A percentile compares a stretch with the other conserved stretches of the same genome.
Evolutionary conservation across 2,329 filamentous ascomycete species (phyloP).

Genomic region (Didymella lethalis): DNA sequence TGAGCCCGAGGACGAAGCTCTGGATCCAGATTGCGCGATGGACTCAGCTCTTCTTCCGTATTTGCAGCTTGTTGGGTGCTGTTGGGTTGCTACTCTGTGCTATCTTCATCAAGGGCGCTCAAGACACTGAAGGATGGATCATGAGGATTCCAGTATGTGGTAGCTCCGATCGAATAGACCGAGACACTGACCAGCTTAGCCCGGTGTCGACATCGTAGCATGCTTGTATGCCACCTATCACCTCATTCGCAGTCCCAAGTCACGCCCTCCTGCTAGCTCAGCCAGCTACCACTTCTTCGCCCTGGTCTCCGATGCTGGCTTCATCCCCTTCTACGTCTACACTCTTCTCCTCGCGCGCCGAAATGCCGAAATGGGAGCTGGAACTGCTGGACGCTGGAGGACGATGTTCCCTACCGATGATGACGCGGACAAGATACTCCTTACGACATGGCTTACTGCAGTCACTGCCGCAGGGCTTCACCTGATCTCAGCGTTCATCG

Average conservation of each 20-base stretch:
- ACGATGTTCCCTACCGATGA: slow-evolving; percentile 69
- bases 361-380: slow-evolving; percentile 59
- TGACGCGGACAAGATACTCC: slow-evolving; percentile 66
- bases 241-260: slow-evolving; percentile 72
- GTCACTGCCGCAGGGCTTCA: slow-evolving; percentile 73
- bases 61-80: slow-evolving; percentile 72
- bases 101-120: slow-evolving; percentile 76
- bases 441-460: slow-evolving; percentile 73
- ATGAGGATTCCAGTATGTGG: slow-evolving; percentile 75
- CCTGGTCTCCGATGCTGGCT: slow-evolving; percentile 71
- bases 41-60: slow-evolving; percentile 72
- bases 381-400: slow-evolving; percentile 65
- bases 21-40: slow-evolving; percentile 74
- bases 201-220: slow-evolving; percentile 76
- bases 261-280: slow-evolving; percentile 78
- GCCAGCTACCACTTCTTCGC: slow-evolving; percentile 91
- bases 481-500: slow-evolving; percentile 72
- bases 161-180: not conserved
- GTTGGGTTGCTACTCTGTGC: slow-evolving; percentile 76
- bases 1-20: slow-evolving; percentile 74
- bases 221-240: slow-evolving; percentile 83
- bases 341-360: slow-evolving; percentile 63
- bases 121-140: slow-evolving; percentile 74
- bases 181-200: slow-evolving; percentile 59
- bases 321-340: slow-evolving; percentile 70